phyloP scores from a whole-genome alignment of 352 stramenopile species.

The Phytopythium chamaehyphon region DNA sequence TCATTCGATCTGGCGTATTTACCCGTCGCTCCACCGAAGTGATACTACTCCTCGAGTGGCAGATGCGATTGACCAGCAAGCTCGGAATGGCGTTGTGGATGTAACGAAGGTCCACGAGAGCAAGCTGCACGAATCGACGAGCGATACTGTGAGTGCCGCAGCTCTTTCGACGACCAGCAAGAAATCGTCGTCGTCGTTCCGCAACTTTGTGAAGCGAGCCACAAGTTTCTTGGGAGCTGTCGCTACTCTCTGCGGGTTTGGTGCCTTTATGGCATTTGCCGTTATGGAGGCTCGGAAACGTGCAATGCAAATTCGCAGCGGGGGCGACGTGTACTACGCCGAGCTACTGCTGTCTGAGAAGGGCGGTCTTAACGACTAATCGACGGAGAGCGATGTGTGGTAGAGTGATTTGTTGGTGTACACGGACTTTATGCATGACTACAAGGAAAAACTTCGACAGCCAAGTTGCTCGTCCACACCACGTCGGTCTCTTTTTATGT shows the following conservation, averaged over 20 bases:
- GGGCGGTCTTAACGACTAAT: constrained; percentile 18
- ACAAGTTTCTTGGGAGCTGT: constrained; percentile 65
- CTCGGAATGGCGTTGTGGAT: constrained; percentile 3
- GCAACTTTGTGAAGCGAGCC: constrained; percentile 37
- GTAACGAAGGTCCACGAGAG: constrained; percentile 40
- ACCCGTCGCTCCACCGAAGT: constrained; percentile 45
- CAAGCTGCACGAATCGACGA: constrained; percentile 57
- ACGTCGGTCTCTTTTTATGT: background rate
- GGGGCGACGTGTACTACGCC: constrained; percentile 43
- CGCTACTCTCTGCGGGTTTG: constrained; percentile 53
- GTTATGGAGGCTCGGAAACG: constrained; percentile 32
- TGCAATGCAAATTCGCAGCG: constrained; percentile 15
- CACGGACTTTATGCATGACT: background rate
- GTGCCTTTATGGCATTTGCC: constrained; percentile 35
- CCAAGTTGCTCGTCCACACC: too few relatives aligned
- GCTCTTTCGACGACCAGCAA: constrained; percentile 5
- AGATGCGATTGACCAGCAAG: background rate
- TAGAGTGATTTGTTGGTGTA: constrained; percentile 2
- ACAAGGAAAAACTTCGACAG: too few relatives aligned
- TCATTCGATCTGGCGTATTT: constrained; percentile 69
- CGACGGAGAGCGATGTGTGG: background rate
- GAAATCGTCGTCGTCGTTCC: constrained; percentile 5
- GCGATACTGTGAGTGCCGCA: constrained; percentile 8
- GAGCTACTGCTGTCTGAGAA: constrained; percentile 68
- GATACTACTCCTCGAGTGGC: constrained; percentile 1